A percentile compares a stretch with the other conserved stretches of the same genome.
These are phyloP conservation scores for Penicillium paneum DNA, from an alignment of 2,329 filamentous ascomycete species.

Conservation along the genomic window DNA sequence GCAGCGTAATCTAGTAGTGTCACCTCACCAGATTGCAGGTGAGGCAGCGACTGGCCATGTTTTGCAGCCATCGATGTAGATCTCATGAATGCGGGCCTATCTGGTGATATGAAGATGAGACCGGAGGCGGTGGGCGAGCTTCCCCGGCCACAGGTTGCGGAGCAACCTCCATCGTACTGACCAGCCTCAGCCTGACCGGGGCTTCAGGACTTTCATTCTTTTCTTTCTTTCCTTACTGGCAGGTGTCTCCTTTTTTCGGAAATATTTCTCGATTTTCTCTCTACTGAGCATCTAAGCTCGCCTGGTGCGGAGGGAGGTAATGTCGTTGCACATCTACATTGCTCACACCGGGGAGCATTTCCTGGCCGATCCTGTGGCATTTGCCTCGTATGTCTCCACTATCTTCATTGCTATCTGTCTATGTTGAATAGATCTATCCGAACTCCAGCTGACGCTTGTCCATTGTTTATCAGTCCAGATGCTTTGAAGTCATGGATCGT, in stretches of 20 bases:
- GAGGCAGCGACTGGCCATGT: slow-evolving; percentile 28
- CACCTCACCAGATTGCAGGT: slow-evolving; percentile 34
- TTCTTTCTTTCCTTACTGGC: slow-evolving; percentile 3
- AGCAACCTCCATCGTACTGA: slow-evolving; percentile 1
- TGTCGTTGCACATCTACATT: slow-evolving; percentile 87
- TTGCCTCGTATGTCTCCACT: slow-evolving; percentile 61
- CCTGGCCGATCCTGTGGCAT: slow-evolving; percentile 70
- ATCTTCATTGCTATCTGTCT: not conserved
- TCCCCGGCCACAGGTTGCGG: slow-evolving; percentile 8
- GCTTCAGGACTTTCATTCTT: slow-evolving; percentile 13
- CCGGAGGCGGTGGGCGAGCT: slow-evolving; percentile 22
- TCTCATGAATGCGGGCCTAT: slow-evolving; percentile 28
- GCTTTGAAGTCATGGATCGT: slow-evolving; percentile 79
- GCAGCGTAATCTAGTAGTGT: slow-evolving; percentile 42
- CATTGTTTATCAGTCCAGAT: slow-evolving; percentile 62
- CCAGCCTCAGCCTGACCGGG: slow-evolving; percentile 12
- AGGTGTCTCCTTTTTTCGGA: slow-evolving; percentile 15
- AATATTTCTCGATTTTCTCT: slow-evolving; percentile 20
- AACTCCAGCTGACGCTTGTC: slow-evolving; percentile 20
- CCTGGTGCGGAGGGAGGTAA: slow-evolving; percentile 50
- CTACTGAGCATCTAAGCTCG: slow-evolving; percentile 26
- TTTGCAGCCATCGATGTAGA: slow-evolving; percentile 37
- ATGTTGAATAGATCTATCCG: slow-evolving; percentile 1
- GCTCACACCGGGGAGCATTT: slow-evolving; percentile 90
- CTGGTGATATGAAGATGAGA: slow-evolving; percentile 27